Conservation (phyloP, 2,329 filamentous ascomycete species). For the Periconia sp. region DNA sequence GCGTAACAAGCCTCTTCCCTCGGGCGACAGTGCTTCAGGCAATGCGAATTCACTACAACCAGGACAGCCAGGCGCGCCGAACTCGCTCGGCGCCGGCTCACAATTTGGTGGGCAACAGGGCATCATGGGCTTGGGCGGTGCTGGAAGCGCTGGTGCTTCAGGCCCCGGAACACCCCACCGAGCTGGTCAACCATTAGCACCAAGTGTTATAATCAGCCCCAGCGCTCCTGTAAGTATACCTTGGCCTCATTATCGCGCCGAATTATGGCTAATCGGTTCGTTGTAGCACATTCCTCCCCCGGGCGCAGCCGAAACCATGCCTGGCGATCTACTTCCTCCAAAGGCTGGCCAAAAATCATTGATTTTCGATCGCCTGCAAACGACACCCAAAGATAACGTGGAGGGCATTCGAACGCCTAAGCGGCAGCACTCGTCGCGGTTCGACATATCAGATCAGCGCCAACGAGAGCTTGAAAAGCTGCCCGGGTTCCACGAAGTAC, state of each 20-base stretch:
- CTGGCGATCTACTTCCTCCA: constrained; percentile 91
- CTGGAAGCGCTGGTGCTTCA: constrained; percentile 55
- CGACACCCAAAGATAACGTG: constrained; percentile 94
- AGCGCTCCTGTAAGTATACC: constrained; percentile 69
- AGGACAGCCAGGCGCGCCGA: constrained; percentile 37
- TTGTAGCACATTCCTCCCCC: constrained; percentile 86
- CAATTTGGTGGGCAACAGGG: constrained; percentile 42
- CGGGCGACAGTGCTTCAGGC: constrained; percentile 37
- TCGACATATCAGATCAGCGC: constrained; percentile 92
- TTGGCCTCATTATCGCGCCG: not conserved
- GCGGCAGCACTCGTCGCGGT: constrained; percentile 94
- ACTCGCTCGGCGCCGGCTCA: constrained; percentile 32
- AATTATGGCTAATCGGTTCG: constrained; percentile 7
- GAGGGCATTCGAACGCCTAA: constrained; percentile 95
- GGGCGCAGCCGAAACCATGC: constrained; percentile 96
- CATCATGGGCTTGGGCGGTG: constrained; percentile 37
- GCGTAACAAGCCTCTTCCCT: constrained; percentile 78
- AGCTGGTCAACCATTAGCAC: constrained; percentile 69
- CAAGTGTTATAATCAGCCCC: constrained; percentile 92
- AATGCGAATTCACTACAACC: constrained; percentile 35
- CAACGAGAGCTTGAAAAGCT: constrained; percentile 93
- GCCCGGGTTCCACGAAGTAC: constrained; percentile 96
- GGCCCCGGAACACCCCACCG: constrained; percentile 65
- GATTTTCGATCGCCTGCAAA: constrained; percentile 86
- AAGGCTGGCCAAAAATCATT: constrained; percentile 89